phyloP scores from a whole-genome alignment of 371 early-diverging fungal species.

The Mucor racemosus region DNA sequence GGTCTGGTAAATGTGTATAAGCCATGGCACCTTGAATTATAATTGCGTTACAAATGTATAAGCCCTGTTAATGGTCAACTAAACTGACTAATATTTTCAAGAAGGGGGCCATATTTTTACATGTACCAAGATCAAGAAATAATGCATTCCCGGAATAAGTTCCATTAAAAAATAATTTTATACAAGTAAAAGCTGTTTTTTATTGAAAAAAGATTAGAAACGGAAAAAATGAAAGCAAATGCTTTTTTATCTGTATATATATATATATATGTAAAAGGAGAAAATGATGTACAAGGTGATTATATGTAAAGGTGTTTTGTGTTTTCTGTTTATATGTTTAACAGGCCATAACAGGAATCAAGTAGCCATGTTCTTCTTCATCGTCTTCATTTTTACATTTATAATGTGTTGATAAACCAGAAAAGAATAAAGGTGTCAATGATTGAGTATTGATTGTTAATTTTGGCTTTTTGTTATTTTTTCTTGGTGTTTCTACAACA shows the following conservation, averaged over 20 bases:
- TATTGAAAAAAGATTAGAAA: neutral
- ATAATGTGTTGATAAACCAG: conserved; percentile 39
- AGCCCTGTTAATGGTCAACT: neutral
- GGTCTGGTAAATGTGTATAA: neutral
- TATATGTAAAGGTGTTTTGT: neutral
- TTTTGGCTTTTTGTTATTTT: conserved; percentile 26
- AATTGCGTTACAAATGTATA: neutral
- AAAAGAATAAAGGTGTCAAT: conserved; percentile 35
- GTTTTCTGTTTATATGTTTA: neutral
- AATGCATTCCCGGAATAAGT: neutral
- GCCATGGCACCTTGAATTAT: neutral
- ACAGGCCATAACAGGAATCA: conserved; percentile 29
- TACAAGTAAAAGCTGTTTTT: neutral
- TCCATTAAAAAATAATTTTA: neutral
- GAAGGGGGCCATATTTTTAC: neutral
- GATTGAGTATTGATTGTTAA: conserved; percentile 36
- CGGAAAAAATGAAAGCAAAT: neutral
- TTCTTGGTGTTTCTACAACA: neutral
- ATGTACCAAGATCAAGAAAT: neutral
- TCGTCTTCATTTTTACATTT: conserved; percentile 33
- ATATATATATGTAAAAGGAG: neutral
- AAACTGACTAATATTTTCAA: neutral
- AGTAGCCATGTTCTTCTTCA: conserved; percentile 31
- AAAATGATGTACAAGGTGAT: neutral
- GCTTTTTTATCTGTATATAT: neutral